Evolutionary conservation across 257 asterid species (phyloP).

Genomic region (Solanum megistacrolobum): DNA sequence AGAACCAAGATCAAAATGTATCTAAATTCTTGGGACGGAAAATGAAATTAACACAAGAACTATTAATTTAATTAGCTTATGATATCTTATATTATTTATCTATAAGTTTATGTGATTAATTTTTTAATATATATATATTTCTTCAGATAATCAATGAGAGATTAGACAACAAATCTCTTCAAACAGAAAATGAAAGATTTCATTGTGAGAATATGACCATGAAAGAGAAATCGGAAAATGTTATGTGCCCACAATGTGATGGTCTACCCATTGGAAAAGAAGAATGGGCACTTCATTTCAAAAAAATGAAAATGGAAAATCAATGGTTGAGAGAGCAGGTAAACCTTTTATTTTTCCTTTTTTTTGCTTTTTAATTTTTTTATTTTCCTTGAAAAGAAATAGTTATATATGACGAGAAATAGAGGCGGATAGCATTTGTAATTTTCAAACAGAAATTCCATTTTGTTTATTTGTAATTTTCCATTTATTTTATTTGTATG

Average conservation of each 20-base stretch:
- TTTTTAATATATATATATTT: neutral
- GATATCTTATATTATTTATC: neutral
- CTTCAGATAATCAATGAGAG: slow-evolving; percentile 20
- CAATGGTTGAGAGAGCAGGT: slow-evolving; percentile 42
- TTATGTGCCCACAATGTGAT: slow-evolving; percentile 27
- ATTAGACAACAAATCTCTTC: slow-evolving; percentile 35
- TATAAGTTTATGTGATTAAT: neutral
- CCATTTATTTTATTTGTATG: neutral
- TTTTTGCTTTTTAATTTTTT: neutral
- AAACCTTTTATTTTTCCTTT: neutral
- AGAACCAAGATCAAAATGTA: neutral
- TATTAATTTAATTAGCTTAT: neutral
- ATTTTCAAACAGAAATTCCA: neutral
- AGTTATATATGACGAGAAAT: neutral
- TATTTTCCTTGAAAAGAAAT: neutral
- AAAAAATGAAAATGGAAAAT: slow-evolving; percentile 37
- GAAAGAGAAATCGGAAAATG: slow-evolving; percentile 31
- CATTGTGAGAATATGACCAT: slow-evolving; percentile 39
- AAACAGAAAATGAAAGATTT: slow-evolving; percentile 38
- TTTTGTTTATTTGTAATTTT: neutral
- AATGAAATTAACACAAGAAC: neutral
- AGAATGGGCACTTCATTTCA: slow-evolving; percentile 19
- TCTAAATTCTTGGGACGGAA: neutral
- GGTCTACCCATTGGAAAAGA: slow-evolving; percentile 25
- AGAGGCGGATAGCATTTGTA: too few species aligned